A percentile compares a stretch with the other conserved stretches of the same genome.
These are phyloP conservation scores for Podochytrium sp. DNA, from an alignment of 192 early-diverging fungal genomes.

Conservation along the genomic window DNA sequence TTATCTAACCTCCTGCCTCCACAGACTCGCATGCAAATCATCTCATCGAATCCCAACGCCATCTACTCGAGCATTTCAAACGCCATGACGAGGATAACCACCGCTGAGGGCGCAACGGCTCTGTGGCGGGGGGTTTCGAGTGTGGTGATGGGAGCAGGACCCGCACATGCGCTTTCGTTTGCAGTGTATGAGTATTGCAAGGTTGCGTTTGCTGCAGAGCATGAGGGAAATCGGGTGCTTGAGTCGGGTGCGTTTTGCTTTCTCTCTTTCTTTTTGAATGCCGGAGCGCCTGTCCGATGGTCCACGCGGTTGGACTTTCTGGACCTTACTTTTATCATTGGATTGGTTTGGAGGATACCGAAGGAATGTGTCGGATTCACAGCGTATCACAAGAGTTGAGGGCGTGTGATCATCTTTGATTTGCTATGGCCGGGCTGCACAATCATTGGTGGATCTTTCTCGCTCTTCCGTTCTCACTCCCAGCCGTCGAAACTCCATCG, in stretches of 20 bases:
- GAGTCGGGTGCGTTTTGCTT: conserved; percentile 56
- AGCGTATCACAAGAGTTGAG: too few relatives aligned
- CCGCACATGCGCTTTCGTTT: conserved; percentile 95
- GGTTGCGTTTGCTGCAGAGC: conserved; percentile 66
- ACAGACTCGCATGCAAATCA: conserved; percentile 93
- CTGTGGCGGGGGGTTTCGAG: conserved; percentile 94
- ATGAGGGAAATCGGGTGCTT: conserved; percentile 57
- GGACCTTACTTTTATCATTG: too few relatives aligned
- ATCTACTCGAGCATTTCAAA: conserved; percentile 73
- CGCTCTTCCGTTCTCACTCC: too few relatives aligned
- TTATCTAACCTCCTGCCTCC: too few relatives aligned
- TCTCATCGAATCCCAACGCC: conserved; percentile 66
- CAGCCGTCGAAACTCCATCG: too few relatives aligned
- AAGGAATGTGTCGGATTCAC: too few relatives aligned
- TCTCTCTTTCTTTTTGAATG: background rate
- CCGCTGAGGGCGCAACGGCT: conserved; percentile 76
- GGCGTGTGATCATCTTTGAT: too few relatives aligned
- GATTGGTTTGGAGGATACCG: too few relatives aligned
- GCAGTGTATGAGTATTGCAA: conserved; percentile 93
- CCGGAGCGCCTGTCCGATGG: too few relatives aligned
- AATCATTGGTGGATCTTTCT: too few relatives aligned
- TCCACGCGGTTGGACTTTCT: too few relatives aligned
- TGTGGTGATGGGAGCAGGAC: conserved; percentile 90
- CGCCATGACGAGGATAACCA: conserved; percentile 70
- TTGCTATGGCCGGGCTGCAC: too few relatives aligned